These are phyloP conservation scores for Bretschneidera sinensis DNA, from an alignment of 345 rosid genomes.

Conservation along the genomic window DNA sequence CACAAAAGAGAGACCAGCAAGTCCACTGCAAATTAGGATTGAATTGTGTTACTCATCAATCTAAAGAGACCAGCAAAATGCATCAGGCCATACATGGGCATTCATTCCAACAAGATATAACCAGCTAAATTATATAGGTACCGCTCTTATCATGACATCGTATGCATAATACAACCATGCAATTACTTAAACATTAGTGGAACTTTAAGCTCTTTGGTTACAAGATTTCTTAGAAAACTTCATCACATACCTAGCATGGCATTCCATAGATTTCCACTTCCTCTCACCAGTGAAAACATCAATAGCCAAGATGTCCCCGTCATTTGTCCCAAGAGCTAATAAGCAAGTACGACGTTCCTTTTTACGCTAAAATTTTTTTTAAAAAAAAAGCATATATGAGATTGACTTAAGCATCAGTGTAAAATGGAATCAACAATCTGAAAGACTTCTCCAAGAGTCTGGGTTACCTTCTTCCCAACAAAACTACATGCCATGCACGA, in stretches of 20 bases:
- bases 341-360: constrained; percentile 21
- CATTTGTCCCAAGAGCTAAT: constrained; percentile 40
- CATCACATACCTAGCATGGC: constrained; percentile 33
- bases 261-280: constrained; percentile 33
- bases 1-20: constrained; percentile 35
- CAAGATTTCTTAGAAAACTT: constrained; percentile 3
- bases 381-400: constrained; percentile 3
- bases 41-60: background rate
- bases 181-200: background rate
- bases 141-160: too few species aligned
- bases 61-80: background rate
- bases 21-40: constrained; percentile 27
- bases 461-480: constrained; percentile 33
- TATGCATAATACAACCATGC: too few species aligned
- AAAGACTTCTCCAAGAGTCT: background rate
- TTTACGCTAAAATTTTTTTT: constrained; percentile 22
- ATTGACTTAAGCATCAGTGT: background rate
- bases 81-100: background rate
- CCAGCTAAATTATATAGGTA: too few species aligned
- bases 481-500: constrained; percentile 33
- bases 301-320: constrained; percentile 34
- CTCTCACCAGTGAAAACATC: constrained; percentile 30
- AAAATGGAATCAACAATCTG: constrained; percentile 3
- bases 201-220: background rate
- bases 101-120: constrained; percentile 3